Percentiles rank a stretch among this genome's conserved stretches.
phyloP scores from a whole-genome alignment of 2,329 filamentous ascomycete species.

The Talaromyces sp. region DNA sequence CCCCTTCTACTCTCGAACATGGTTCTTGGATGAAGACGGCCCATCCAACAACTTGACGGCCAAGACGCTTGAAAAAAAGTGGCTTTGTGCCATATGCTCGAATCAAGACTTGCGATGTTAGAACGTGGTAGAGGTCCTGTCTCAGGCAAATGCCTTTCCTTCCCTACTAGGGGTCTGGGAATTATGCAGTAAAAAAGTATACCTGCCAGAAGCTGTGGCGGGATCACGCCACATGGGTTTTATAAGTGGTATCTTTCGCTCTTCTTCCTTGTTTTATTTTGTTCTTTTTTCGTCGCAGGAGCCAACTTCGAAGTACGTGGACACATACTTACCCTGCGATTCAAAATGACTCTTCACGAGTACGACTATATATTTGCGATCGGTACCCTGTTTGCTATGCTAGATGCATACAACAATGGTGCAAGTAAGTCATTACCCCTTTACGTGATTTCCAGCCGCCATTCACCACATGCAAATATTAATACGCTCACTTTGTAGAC shows the following conservation, averaged over 20 bases:
- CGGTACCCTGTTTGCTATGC: conserved; percentile 70
- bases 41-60: neutral
- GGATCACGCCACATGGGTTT: no score
- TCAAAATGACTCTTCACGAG: conserved; percentile 54
- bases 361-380: conserved; percentile 72
- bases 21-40: neutral
- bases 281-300: neutral
- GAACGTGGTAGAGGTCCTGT: neutral
- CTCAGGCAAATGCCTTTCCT: neutral
- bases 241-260: no score
- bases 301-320: neutral
- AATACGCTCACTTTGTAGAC: conserved; percentile 43
- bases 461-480: conserved; percentile 1
- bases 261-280: neutral
- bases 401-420: conserved; percentile 75
- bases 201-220: no score
- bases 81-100: neutral
- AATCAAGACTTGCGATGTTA: neutral
- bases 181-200: no score
- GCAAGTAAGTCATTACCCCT: conserved; percentile 55
- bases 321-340: neutral
- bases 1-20: neutral
- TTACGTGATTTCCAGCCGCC: no score
- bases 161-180: no score
- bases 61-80: neutral